These are phyloP conservation scores for Thelonectria discophora DNA, from an alignment of 2,329 filamentous ascomycete genomes.

Conservation along the genomic window DNA sequence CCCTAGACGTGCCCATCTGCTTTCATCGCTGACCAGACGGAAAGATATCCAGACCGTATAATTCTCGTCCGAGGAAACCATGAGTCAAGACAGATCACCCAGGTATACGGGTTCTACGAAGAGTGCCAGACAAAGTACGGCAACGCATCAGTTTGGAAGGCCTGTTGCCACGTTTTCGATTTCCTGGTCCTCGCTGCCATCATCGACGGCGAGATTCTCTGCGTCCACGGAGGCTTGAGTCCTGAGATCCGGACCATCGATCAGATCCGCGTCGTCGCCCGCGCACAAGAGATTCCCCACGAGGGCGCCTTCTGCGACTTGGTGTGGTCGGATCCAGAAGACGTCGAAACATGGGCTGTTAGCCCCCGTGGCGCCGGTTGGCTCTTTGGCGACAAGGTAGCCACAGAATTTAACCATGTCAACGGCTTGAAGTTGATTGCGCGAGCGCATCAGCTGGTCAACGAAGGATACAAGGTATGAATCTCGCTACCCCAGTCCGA, in stretches of 20 bases:
- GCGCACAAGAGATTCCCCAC: slow-evolving; percentile 96
- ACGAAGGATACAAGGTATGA: slow-evolving; percentile 93
- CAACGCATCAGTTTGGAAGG: slow-evolving; percentile 99
- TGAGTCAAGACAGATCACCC: slow-evolving; percentile 96
- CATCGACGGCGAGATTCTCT: slow-evolving; percentile 98
- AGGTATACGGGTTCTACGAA: slow-evolving; percentile 99
- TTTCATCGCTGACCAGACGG: slow-evolving; percentile 33
- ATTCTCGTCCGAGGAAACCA: slow-evolving; percentile 98
- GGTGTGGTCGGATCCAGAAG: slow-evolving; percentile 98
- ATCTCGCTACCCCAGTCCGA: background rate
- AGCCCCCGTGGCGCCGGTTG: slow-evolving; percentile 96
- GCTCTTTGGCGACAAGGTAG: slow-evolving; percentile 96
- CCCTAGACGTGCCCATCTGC: background rate
- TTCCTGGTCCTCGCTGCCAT: slow-evolving; percentile 96
- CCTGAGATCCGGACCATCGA: slow-evolving; percentile 97
- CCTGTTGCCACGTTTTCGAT: slow-evolving; percentile 99
- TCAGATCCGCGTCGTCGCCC: slow-evolving; percentile 98
- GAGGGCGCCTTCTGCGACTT: slow-evolving; percentile 98
- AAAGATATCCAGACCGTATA: slow-evolving; percentile 90
- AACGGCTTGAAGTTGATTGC: slow-evolving; percentile 96
- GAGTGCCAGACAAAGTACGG: slow-evolving; percentile 98
- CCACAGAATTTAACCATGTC: slow-evolving; percentile 96
- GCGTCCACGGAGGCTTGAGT: slow-evolving; percentile 91
- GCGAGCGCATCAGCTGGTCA: slow-evolving; percentile 96
- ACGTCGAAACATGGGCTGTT: slow-evolving; percentile 95